Evolutionary conservation across 2,329 filamentous ascomycete genomes (phyloP), one percentile per base, ranked within the genome.

Genomic region (Alternaria burnsii): DNA sequence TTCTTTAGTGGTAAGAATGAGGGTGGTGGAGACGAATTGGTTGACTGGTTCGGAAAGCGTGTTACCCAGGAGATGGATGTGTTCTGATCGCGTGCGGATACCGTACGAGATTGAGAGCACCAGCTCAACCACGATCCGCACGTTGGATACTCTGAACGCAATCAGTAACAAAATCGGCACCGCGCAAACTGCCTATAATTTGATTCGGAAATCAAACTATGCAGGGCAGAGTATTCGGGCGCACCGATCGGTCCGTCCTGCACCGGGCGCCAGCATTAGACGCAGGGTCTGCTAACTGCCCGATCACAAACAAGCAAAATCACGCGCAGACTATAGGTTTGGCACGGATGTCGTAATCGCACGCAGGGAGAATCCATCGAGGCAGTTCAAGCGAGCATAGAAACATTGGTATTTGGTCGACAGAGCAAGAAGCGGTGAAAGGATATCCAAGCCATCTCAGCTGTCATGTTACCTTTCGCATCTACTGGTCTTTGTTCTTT

Each of bases 21-120:
- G 16, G 84, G 82, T 44, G 83, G 78, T 20, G 83, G 83, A 36
- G 87, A 88, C 75, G 92, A 96, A 78, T 78, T 97, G 56, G 88
- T 87, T 1, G 84, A 86, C 26, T 97, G 94, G 94, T 97, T 93
- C 80, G 94, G 94, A 3, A 88, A 84, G 58, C 84, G 88, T n/a
- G 86, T 87, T 9, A 87, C 87, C 1, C 80, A 90, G 59, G 89
- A 91, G 70, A 88, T 92, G 65, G 89, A 91, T 67, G 87, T 91
- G 20, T 92, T 95, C 72, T 95, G 69, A 72, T 36, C 26, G 20
- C 48, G 20, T 8, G 12, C 18, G 12, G 10, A 4, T 20, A 41
- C 40, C n/a, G 11, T 40, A 40, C 36, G n/a, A 40, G 1, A 40
- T n/a, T 10, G 36, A 40, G 1, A 20, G 10, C 8, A 40, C 36